Evolutionary conservation across 768 basidiomycete genomes (phyloP).

Genomic region (Amanita rimosa): DNA sequence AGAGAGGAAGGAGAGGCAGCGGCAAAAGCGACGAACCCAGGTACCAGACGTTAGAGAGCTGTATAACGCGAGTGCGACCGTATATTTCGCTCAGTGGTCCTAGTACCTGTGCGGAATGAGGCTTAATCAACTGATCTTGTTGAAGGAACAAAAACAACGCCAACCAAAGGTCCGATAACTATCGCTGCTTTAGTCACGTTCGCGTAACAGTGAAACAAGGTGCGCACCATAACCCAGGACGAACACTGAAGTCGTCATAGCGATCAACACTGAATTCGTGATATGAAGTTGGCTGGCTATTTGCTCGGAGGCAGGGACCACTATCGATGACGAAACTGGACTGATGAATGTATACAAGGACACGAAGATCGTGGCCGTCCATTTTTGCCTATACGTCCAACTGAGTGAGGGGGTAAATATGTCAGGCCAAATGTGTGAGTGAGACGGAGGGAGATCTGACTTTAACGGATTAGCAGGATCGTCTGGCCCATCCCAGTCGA

Average conservation of each 20-base stretch:
- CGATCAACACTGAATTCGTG: slow-evolving; percentile 32
- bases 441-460: slow-evolving; percentile 21
- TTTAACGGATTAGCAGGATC: slow-evolving; percentile 52
- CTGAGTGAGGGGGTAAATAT: slow-evolving; percentile 16
- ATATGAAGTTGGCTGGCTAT: slow-evolving; percentile 45
- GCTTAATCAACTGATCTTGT: not conserved
- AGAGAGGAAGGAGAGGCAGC: not conserved
- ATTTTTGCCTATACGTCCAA: slow-evolving; percentile 49
- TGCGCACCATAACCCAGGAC: slow-evolving; percentile 43
- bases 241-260: slow-evolving; percentile 47
- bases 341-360: slow-evolving; percentile 60
- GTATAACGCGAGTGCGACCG: slow-evolving; percentile 53
- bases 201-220: not conserved
- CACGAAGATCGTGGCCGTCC: slow-evolving; percentile 53
- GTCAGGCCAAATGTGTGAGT: not conserved
- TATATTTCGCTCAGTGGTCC: slow-evolving; percentile 66
- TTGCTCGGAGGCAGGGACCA: slow-evolving; percentile 49
- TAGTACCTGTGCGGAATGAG: slow-evolving; percentile 16
- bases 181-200: not conserved
- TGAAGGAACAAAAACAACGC: slow-evolving; percentile 5
- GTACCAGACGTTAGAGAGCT: slow-evolving; percentile 54
- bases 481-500: slow-evolving; percentile 55
- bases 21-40: slow-evolving; percentile 29
- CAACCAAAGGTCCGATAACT: slow-evolving; percentile 43
- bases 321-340: slow-evolving; percentile 64